Percentiles rank a stretch among this genome's conserved stretches.
These are phyloP conservation scores for Abelmoschus esculentus DNA, from an alignment of 345 rosid genomes.

Conservation along the genomic window DNA sequence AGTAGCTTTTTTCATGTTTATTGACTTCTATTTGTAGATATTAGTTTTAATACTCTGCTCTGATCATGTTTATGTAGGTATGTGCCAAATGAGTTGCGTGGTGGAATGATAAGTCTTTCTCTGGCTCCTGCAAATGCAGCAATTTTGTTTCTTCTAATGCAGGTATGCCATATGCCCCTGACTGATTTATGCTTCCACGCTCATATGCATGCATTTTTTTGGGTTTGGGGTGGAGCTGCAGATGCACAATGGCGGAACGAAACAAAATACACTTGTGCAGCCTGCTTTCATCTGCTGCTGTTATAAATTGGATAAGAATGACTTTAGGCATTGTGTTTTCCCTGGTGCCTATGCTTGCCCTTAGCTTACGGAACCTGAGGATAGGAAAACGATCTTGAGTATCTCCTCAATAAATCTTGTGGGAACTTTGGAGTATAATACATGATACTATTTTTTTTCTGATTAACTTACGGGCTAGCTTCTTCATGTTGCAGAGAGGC, in stretches of 20 bases:
- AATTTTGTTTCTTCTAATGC: constrained; percentile 48
- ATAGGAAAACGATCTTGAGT: neutral
- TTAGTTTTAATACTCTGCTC: constrained; percentile 1
- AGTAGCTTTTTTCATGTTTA: neutral
- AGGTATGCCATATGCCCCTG: constrained; percentile 41
- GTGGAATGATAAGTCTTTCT: constrained; percentile 91
- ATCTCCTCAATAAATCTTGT: neutral
- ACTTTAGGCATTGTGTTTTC: neutral
- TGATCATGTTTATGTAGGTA: constrained; percentile 38
- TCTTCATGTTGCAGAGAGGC: constrained; percentile 57
- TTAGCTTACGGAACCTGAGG: neutral
- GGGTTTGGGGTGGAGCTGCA: too few species aligned
- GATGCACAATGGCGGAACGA: neutral
- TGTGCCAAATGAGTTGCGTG: constrained; percentile 88
- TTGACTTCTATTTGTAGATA: neutral
- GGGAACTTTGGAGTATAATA: neutral
- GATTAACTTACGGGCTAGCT: constrained; percentile 11
- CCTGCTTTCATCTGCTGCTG: neutral
- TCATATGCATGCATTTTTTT: neutral
- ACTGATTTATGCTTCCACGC: neutral
- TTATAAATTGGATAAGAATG: neutral
- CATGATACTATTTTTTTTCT: neutral
- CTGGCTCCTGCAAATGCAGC: constrained; percentile 78
- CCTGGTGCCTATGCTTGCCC: neutral
- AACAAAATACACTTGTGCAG: neutral